Evolutionary conservation across 257 asterid species (phyloP), one percentile per base, ranked within the genome.

Genomic region (Petunia secreta): DNA sequence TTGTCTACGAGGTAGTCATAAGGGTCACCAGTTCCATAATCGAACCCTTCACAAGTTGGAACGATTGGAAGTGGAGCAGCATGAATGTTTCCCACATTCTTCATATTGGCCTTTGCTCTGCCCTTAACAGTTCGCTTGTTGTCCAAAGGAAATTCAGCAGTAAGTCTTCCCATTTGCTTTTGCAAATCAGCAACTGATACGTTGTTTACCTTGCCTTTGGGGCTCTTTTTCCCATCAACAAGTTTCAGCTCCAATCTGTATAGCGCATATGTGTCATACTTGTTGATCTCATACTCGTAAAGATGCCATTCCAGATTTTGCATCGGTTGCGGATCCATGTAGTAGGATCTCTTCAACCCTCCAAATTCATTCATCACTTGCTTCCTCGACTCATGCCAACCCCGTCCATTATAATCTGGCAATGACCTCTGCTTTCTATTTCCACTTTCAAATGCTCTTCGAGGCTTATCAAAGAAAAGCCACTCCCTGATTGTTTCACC

Each of bases 381-480:
- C 82, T 94, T 96, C 91, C 98, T 91, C 13, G 98, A 96, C 86
- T 96, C 99, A 13, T 96, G 99, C 99, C 99, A 96, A 69, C 99
- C 99, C 81, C 99, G 92, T 38, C 99, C 99, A 75, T 83, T 89
- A 80, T 96, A 92, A 87, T 96, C 99, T n/a, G 99, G 99, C 82
- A 96, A 90, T 0, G 98, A 94, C 65, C 99, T 86, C 83, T 96
- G 98, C 92, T 96, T 96, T 85, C 98, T 89, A 75, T 90, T 94
- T 40, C 99, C 99, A 80, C 98, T 96, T 90, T 96, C 99, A 83
- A 96, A 96, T 48, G 99, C 99, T 82, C 99, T 90, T 62, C 98
- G 93, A 38, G 99, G 97, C 86, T 93, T 96, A 79, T 96, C 99
- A 84, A 96, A 96, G 85, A 96, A 96, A n/a, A 96, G 92, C 99